Percentiles rank a stretch among this genome's conserved stretches.
phyloP scores from a whole-genome alignment of 2,329 filamentous ascomycete species.

The Westerdykella sp. region DNA sequence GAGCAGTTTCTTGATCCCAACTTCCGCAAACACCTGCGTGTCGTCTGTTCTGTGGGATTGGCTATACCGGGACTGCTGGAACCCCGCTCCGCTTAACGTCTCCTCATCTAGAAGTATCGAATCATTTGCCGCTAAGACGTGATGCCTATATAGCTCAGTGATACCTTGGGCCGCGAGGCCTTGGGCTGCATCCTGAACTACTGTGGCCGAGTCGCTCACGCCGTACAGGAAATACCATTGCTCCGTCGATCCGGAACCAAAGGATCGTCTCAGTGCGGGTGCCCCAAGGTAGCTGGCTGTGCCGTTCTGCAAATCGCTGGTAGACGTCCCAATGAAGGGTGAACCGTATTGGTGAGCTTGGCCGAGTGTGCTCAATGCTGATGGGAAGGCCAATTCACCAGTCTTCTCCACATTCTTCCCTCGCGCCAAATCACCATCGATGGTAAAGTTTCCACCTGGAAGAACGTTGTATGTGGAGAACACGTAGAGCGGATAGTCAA shows the following conservation, averaged over 20 bases:
- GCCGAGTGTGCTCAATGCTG: conserved; percentile 52
- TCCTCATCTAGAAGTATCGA: conserved; percentile 48
- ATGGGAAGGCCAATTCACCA: conserved; percentile 51
- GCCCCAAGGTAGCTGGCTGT: conserved; percentile 50
- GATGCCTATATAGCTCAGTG: conserved; percentile 51
- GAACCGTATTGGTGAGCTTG: conserved; percentile 11
- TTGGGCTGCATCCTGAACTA: conserved; percentile 3
- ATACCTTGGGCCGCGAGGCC: conserved; percentile 9
- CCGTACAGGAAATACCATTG: conserved; percentile 54
- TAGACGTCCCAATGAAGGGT: conserved; percentile 34
- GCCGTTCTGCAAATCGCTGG: conserved; percentile 53
- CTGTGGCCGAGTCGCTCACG: conserved; percentile 19
- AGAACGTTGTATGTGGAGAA: conserved; percentile 47
- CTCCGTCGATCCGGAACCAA: conserved; percentile 50
- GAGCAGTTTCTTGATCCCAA: conserved; percentile 20
- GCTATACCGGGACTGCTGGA: conserved; percentile 4
- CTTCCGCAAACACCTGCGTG: conserved; percentile 18
- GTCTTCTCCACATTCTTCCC: conserved; percentile 44
- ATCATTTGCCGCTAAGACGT: conserved; percentile 51
- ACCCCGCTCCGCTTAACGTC: conserved; percentile 2
- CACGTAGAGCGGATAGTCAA: conserved; percentile 57
- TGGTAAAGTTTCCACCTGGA: conserved; percentile 38
- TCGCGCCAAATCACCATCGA: conserved; percentile 45
- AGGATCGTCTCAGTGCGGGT: conserved; percentile 43
- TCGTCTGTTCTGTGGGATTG: conserved; percentile 3